Conservation (phyloP, 140 eudicot species). For the Cichorium intybus region DNA sequence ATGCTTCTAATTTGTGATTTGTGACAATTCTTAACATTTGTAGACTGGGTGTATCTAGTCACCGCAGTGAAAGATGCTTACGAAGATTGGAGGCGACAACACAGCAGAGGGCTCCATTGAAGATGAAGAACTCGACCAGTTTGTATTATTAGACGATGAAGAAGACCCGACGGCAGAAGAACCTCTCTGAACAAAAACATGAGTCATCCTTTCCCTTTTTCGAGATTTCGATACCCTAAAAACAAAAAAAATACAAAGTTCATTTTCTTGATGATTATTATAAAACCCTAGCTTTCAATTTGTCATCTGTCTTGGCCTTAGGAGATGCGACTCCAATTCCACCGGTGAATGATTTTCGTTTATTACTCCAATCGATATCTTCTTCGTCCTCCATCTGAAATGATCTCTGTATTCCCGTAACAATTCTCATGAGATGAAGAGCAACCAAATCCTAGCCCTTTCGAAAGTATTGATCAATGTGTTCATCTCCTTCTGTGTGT, state of each 20-base stretch:
- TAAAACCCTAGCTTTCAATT: slow-evolving; percentile 54
- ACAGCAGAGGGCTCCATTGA: no score
- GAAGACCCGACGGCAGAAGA: slow-evolving; percentile 37
- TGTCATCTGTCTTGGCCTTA: slow-evolving; percentile 82
- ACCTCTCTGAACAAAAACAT: slow-evolving; percentile 89
- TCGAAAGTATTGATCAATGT: no score
- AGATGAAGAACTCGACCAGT: slow-evolving; percentile 41
- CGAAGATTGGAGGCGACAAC: no score
- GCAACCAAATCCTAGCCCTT: slow-evolving; percentile 46
- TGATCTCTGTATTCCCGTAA: slow-evolving; percentile 98
- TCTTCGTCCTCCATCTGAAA: slow-evolving; percentile 74
- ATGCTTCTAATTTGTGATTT: no score
- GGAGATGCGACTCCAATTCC: slow-evolving; percentile 80
- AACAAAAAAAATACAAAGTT: slow-evolving; percentile 18
- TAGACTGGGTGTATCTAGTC: no score
- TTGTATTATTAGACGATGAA: slow-evolving; percentile 32
- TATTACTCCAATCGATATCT: slow-evolving; percentile 59
- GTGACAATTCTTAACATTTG: no score
- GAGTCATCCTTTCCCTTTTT: slow-evolving; percentile 50
- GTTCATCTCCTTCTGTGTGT: no score
- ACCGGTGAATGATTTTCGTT: slow-evolving; percentile 49
- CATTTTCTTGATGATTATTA: slow-evolving; percentile 33
- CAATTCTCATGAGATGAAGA: slow-evolving; percentile 90
- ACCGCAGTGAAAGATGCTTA: no score
- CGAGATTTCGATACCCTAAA: slow-evolving; percentile 13